Evolutionary conservation across 331 rosid species (phyloP), one percentile per base, ranked within the genome.

Genomic region (Pyrus hybrid): DNA sequence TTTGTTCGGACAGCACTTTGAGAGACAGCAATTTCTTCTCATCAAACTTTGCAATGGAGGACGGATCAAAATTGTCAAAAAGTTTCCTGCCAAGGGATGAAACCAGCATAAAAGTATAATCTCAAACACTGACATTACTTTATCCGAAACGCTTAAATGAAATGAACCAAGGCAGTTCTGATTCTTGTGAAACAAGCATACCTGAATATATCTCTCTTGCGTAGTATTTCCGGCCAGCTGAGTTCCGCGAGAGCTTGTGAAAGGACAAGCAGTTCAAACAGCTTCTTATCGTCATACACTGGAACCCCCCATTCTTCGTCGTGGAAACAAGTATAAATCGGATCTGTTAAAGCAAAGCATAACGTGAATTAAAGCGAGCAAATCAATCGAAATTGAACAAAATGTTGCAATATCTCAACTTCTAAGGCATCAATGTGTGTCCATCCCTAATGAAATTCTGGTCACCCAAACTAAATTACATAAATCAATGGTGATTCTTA

Each of bases 281-380:
- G 81, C 91, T 85, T 90, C 84, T 67, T 82, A 75, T 94, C 99
- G 41, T 94, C 91, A 61, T 81, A 68, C 65, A 82, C 87, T 13
- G 92, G 97, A 82, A 90, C 85, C 41, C 99, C 99, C 97, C 97
- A 94, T 83, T 94, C 99, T 79, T 86, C 83, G 23, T 94, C 99
- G 54, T 92, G 99, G 82, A 94, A 94, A 28, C 85, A 74, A 73
- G 63, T 80, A 56, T 94, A 94, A 26, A 83, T 77, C 64, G 96
- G 92, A 28, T 90, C 99, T 94, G 85, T 75, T 25, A 8, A 60
- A 79, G 68, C 63, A 63, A 56, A 4, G 0, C 10, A 2, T 68
- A 30, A 66, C 3, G 7, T 62, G 12, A 11, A 70, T 6, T 12
- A 3, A 51, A 5, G 35, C 22, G 17, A 1, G 58, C 20, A 43